These are phyloP conservation scores for Dipodascopsis tothii DNA, from an alignment of 805 yeast genomes.

Conservation along the genomic window DNA sequence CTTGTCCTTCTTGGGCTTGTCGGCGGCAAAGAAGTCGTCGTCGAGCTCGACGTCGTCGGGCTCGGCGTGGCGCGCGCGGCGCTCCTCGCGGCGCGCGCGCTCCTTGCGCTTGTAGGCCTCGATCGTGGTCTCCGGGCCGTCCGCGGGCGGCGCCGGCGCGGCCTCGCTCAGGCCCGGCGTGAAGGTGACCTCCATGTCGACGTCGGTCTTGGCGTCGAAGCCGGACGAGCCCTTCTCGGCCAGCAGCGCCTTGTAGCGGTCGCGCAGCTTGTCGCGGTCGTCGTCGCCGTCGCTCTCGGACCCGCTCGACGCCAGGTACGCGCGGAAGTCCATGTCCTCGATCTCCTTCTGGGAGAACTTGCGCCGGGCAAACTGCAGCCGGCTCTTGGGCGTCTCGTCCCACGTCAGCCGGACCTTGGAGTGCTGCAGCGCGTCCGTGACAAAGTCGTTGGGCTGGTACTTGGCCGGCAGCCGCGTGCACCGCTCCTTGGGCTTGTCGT, in stretches of 20 bases:
- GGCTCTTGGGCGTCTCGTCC: constrained; percentile 96
- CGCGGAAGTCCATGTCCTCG: constrained; percentile 60
- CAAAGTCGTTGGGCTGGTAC: constrained; percentile 74
- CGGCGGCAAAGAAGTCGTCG: constrained; percentile 20
- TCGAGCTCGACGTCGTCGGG: constrained; percentile 39
- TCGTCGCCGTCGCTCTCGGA: constrained; percentile 50
- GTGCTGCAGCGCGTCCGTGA: constrained; percentile 92
- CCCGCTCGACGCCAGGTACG: constrained; percentile 73
- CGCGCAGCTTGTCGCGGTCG: constrained; percentile 38
- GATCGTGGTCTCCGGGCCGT: constrained; percentile 62
- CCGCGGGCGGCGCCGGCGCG: constrained; percentile 30
- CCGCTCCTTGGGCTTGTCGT: constrained; percentile 63
- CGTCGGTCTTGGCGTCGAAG: constrained; percentile 48
- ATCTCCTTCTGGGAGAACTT: constrained; percentile 83
- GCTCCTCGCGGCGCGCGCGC: constrained; percentile 76
- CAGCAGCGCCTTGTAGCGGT: constrained; percentile 53
- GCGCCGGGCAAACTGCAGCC: constrained; percentile 64
- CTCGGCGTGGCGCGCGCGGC: constrained; percentile 60
- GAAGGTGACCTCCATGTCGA: constrained; percentile 92
- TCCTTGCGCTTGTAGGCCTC: constrained; percentile 79
- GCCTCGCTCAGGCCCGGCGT: constrained; percentile 69
- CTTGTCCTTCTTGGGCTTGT: constrained; percentile 29
- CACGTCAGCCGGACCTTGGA: constrained; percentile 94
- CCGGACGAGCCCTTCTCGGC: constrained; percentile 29
- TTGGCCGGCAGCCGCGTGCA: constrained; percentile 66